Conservation (phyloP, 1,284 basidiomycete genomes). For the Pulveroboletus sp. region DNA sequence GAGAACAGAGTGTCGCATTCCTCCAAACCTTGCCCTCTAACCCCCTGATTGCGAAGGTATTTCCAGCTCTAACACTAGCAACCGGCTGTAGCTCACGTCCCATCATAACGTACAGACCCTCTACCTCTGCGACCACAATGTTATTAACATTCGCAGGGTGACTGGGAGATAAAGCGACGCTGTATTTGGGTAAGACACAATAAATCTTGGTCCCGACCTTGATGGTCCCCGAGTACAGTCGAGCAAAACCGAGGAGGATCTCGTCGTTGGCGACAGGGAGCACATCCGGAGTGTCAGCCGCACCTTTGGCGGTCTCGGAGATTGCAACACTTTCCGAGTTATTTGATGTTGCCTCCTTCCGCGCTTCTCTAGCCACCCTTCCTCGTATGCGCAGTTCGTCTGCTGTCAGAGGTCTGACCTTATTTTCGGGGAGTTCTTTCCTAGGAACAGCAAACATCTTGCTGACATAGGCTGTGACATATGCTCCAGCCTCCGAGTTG, state of each 20-base stretch:
- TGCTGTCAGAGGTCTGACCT: slow-evolving; percentile 74
- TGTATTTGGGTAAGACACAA: slow-evolving; percentile 90
- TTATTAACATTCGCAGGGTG: slow-evolving; percentile 77
- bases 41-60: slow-evolving; percentile 93
- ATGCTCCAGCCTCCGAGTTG: slow-evolving; percentile 57
- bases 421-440: slow-evolving; percentile 85
- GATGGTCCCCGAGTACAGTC: slow-evolving; percentile 90
- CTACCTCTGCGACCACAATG: slow-evolving; percentile 63
- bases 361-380: slow-evolving; percentile 60
- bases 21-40: slow-evolving; percentile 89
- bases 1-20: slow-evolving; percentile 87
- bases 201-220: slow-evolving; percentile 65
- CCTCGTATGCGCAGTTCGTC: slow-evolving; percentile 85
- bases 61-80: slow-evolving; percentile 86
- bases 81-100: slow-evolving; percentile 90
- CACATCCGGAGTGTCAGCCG: slow-evolving; percentile 15
- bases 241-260: slow-evolving; percentile 86
- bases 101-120: slow-evolving; percentile 97
- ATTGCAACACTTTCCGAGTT: slow-evolving; percentile 27
- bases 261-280: slow-evolving; percentile 47
- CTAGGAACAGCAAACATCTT: slow-evolving; percentile 95
- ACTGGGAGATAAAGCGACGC: slow-evolving; percentile 59
- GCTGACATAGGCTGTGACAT: slow-evolving; percentile 87
- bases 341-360: slow-evolving; percentile 37
- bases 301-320: slow-evolving; percentile 22